Evolutionary conservation across 306 rosid species (phyloP), one percentile per base, ranked within the genome.

Genomic region (Hylodesmum podocarpum): DNA sequence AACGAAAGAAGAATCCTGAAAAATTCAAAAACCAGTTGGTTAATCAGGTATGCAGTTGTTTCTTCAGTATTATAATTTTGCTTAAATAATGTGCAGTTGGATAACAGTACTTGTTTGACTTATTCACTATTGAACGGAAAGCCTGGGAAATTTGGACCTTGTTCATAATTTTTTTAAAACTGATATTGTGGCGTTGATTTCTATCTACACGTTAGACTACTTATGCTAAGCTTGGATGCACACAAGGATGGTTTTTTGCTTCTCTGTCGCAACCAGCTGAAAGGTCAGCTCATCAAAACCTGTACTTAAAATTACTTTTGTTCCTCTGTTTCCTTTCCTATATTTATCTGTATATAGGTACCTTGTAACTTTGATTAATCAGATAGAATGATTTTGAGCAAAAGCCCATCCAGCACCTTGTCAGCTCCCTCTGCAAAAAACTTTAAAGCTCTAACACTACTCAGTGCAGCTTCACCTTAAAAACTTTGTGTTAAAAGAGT

Each of bases 181-280:
- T 37, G 49, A 76, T 76, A 59, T 36, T 33, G 8, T 66, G 21
- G 22, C 78, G 28, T 57, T 66, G 68, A 58, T 57, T 71, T 40
- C 14, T 9, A 72, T 69, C 77, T 16, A 10, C 25, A 66, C 78
- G 75, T 80, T 87, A 95, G 98, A 78, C 84, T 74, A 90, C 95
- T 43, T 95, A 95, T 86, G 93, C 92, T 15, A 95, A 89, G 89
- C 89, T 95, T 77, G 96, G 86, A 72, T 84, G 91, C 73, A 77
- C 89, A 36, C 97, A 92, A 92, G 97, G 97, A 87, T 95, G 97
- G 98, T 92, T 92, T 88, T 33, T 49, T 41, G 84, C 98, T 78
- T 54, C 89, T 39, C 82, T 89, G 40, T 36, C 50, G 75, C 96
- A 95, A 70, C 91, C 89, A 73, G 40, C 90, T 76, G 50, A 94